phyloP scores from a whole-genome alignment of 345 rosid genomes.

The Eucalyptus shirleyi region DNA sequence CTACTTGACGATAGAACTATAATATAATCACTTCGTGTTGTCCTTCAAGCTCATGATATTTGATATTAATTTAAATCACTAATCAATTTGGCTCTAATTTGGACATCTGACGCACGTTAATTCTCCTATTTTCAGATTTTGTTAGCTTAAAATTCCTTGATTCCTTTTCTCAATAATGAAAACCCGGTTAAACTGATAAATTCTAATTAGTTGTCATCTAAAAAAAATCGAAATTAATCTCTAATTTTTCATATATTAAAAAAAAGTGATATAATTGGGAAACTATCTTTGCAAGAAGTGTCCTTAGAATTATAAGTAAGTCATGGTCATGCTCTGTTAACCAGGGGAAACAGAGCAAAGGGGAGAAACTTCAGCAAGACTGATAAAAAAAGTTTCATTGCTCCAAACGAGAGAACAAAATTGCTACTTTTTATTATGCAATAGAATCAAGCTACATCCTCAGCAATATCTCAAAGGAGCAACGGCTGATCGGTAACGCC shows the following conservation, averaged over 20 bases:
- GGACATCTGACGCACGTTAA: neutral
- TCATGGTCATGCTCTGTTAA: neutral
- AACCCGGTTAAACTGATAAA: neutral
- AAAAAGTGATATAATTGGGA: neutral
- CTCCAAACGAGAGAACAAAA: neutral
- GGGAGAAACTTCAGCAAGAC: neutral
- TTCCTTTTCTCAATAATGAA: neutral
- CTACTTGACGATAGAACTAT: too few relatives aligned
- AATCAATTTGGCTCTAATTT: neutral
- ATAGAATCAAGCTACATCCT: neutral
- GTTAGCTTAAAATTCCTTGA: neutral
- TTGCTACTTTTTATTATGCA: neutral
- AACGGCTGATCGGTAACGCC: neutral
- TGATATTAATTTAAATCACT: neutral
- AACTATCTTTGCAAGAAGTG: neutral
- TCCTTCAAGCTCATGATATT: neutral
- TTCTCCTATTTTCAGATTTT: neutral
- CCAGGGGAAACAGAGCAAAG: neutral
- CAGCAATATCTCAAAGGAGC: neutral
- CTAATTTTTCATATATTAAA: neutral
- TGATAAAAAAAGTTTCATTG: neutral
- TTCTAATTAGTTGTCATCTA: neutral
- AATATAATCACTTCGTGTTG: neutral
- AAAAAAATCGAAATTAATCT: neutral
- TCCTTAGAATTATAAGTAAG: neutral